Base-by-base conservation (phyloP, 768 basidiomycete species). In the Pulveroboletus sp. region DNA sequence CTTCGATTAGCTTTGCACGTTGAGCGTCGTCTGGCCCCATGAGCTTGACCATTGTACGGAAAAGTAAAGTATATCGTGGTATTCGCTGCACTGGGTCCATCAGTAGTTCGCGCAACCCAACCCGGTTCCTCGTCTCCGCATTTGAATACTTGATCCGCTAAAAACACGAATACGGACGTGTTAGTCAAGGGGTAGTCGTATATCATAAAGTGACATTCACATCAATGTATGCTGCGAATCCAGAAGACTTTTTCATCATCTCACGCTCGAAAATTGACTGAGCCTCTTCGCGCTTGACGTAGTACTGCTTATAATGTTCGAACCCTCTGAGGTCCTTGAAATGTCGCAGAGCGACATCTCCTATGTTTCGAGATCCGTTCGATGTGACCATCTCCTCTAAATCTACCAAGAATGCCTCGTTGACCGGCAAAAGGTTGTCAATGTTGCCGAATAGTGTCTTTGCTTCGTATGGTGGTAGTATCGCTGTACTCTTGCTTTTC, bases 71-170 rank as follows among this genome's bases (percentile, higher is more conserved):
- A 69, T 97, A 97, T 55, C 95, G 78, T 5, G 94, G 94, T 60
- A 98, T 92, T 29, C 94, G 84, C 62, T 98, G 94, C 6, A 97
- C 91, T 14, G 94, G 94, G 57, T 98, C 94, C 85, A 95, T 95
- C 19, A 97, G 76, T 41, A 97, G 79, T 64, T 95, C 94, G 23
- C 94, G 80, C 46, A 97, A 74, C 37, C 90, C 93, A 47, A 95
- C 80, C 34, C 92, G 88, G 63, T 90, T 93, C 58, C 78, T 77
- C 25, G 76, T 66, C 56, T 90, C 90, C 19, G 81, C 72, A 14
- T 80, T 80, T 53, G 85, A 82, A 63, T 94, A 95, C 74, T 95
- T 94, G 67, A 91, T 84, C 49, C 84, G 84, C 90, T 94, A 58
- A 16, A 42, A 57, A 49, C 34, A 17, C n/a, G 2, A 40, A 33